phyloP scores from a whole-genome alignment of 2,329 filamentous ascomycete species.

The Fusarium goolgardi region DNA sequence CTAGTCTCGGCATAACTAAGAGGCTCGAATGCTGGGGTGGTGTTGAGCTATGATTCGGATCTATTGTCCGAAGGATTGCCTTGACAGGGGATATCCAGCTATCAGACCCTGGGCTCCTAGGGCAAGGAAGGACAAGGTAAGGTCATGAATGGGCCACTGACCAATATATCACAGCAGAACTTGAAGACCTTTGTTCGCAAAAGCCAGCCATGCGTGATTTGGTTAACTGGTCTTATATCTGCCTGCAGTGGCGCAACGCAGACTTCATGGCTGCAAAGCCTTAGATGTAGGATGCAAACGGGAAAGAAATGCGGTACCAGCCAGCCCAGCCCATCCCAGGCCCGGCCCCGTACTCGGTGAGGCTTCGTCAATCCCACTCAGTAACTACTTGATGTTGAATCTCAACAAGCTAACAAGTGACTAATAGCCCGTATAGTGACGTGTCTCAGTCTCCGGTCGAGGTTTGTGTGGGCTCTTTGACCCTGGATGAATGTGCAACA shows the following conservation, averaged over 20 bases:
- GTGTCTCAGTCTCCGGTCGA: slow-evolving; percentile 6
- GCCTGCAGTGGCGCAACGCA: not conserved
- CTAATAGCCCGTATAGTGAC: slow-evolving; percentile 19
- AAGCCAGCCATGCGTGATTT: not conserved
- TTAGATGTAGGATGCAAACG: not conserved
- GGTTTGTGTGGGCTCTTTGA: slow-evolving; percentile 20
- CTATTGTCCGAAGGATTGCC: not conserved
- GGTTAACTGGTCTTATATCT: not conserved
- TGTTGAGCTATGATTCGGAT: slow-evolving; percentile 1
- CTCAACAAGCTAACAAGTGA: not conserved
- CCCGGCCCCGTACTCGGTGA: not conserved
- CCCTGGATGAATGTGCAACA: slow-evolving; percentile 29
- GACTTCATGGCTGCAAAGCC: not conserved
- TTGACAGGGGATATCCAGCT: not conserved
- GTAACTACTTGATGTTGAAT: not conserved
- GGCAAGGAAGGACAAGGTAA: not conserved
- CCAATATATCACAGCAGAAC: not conserved
- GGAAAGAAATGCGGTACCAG: not conserved
- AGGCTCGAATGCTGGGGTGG: not conserved
- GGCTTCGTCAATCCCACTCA: slow-evolving; percentile 4
- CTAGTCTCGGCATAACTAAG: not conserved
- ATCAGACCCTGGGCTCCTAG: not conserved
- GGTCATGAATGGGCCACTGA: not conserved
- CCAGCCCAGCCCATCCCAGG: not conserved
- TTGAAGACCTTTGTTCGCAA: not conserved